Evolutionary conservation across 106 monocot genomes (phyloP).

Genomic region (Platanthera guangdongensis): DNA sequence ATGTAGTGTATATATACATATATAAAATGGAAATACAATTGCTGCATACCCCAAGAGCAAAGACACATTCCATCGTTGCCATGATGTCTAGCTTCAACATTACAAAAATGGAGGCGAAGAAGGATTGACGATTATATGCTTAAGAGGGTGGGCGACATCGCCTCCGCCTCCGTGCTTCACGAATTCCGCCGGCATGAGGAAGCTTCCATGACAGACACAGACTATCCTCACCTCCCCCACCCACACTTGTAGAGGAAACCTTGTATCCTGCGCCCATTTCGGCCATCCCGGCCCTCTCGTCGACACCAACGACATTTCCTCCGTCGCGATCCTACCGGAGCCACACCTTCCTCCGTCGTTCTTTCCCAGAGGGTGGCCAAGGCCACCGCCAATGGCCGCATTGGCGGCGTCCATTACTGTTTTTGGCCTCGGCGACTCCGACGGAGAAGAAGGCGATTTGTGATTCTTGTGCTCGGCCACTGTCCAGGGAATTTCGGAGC

Average conservation of each 20-base stretch:
- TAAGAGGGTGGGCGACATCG: slow-evolving; percentile 35
- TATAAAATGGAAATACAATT: too few species aligned
- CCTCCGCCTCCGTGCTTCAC: slow-evolving; percentile 58
- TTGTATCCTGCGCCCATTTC: slow-evolving; percentile 31
- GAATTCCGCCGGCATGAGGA: slow-evolving; percentile 59
- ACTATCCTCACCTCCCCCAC: slow-evolving; percentile 50
- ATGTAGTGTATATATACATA: too few species aligned
- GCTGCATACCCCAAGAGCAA: too few species aligned
- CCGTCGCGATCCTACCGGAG: slow-evolving; percentile 19
- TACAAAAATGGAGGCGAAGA: not conserved
- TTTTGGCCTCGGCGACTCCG: not conserved
- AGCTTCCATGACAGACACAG: slow-evolving; percentile 58
- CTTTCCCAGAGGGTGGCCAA: not conserved
- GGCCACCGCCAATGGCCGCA: not conserved
- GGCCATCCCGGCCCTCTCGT: slow-evolving; percentile 30
- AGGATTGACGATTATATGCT: slow-evolving; percentile 39
- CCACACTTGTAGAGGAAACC: slow-evolving; percentile 54
- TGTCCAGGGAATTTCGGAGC: not conserved
- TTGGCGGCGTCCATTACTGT: not conserved
- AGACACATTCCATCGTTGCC: too few species aligned
- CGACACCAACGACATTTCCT: slow-evolving; percentile 54
- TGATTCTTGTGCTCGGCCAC: not conserved
- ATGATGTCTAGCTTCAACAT: too few species aligned
- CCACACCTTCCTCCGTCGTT: not conserved
- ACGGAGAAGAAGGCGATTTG: not conserved